Conservation (phyloP, 306 rosid genomes). For the Prunus armeniaca region DNA sequence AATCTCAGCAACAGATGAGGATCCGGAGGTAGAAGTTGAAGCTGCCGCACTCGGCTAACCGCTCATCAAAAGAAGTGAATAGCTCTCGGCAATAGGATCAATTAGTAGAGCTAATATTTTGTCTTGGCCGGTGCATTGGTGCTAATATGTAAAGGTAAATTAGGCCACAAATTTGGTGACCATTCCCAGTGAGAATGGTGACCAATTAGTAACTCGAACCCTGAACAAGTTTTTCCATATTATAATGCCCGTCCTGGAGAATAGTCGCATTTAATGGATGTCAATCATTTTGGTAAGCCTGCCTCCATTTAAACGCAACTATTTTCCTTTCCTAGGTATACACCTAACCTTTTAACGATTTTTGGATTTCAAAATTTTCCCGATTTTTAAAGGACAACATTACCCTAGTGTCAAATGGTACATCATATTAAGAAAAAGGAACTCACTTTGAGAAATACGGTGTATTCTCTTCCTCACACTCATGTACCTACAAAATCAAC, state of each 20-base stretch:
- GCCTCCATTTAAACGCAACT: not conserved
- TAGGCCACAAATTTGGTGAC: not conserved
- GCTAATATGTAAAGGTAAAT: not conserved
- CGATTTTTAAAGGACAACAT: not conserved
- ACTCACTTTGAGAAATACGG: not conserved
- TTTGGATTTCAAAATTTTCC: not conserved
- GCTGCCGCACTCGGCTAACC: constrained; percentile 36
- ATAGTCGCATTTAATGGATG: not conserved
- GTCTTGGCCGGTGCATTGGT: not conserved
- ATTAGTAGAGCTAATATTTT: not conserved
- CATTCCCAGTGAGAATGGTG: not conserved
- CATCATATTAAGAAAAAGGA: not conserved
- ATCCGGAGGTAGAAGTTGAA: constrained; percentile 54
- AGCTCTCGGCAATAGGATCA: not conserved
- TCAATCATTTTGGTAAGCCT: not conserved
- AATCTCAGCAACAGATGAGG: constrained; percentile 62
- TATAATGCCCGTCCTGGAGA: not conserved
- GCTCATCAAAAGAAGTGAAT: not conserved
- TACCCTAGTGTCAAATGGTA: not conserved
- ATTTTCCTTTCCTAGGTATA: not conserved
- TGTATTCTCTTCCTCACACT: no score
- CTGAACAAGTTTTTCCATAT: not conserved
- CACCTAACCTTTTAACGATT: not conserved
- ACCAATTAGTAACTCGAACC: not conserved
- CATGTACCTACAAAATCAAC: no score